These are phyloP conservation scores for Phoenix roebelenii DNA, from an alignment of 176 grass and related monocot genomes.

Conservation along the genomic window DNA sequence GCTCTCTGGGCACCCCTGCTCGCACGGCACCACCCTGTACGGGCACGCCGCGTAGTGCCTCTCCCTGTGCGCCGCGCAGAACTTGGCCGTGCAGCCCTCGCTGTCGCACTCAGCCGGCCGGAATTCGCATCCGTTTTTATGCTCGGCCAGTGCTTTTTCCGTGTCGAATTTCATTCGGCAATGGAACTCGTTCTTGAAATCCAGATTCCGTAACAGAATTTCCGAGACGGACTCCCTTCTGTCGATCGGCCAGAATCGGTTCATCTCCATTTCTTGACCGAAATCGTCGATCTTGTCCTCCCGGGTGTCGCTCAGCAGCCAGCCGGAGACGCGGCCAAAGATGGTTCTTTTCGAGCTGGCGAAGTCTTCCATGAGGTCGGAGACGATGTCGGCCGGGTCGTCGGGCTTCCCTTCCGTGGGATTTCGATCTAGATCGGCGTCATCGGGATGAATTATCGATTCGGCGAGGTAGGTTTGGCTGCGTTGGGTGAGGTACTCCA, in stretches of 20 bases:
- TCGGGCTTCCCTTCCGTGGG: conserved; percentile 34
- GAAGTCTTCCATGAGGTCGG: conserved; percentile 76
- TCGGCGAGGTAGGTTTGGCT: conserved; percentile 67
- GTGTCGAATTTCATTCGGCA: conserved; percentile 60
- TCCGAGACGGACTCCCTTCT: conserved; percentile 55
- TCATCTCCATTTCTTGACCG: conserved; percentile 76
- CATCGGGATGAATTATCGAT: conserved; percentile 28
- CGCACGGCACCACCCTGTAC: conserved; percentile 56
- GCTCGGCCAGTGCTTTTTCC: conserved; percentile 32
- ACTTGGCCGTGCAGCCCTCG: conserved; percentile 36
- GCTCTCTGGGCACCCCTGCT: conserved; percentile 52
- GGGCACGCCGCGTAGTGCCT: conserved; percentile 51
- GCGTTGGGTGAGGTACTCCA: conserved; percentile 55
- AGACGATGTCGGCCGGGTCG: conserved; percentile 55
- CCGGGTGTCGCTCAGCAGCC: conserved; percentile 62
- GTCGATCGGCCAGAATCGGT: conserved; percentile 63
- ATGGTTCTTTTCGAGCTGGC: conserved; percentile 67
- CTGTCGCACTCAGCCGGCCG: conserved; percentile 46
- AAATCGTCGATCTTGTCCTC: conserved; percentile 97
- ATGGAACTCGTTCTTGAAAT: conserved; percentile 65
- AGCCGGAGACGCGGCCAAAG: conserved; percentile 71
- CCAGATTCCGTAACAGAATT: conserved; percentile 65
- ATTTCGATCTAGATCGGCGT: conserved; percentile 16
- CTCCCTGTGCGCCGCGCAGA: conserved; percentile 46
- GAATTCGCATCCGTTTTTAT: conserved; percentile 48